Evolutionary conservation across 2,329 filamentous ascomycete species (phyloP), one percentile per base, ranked within the genome.

Genomic region (Cercospora zeina): DNA sequence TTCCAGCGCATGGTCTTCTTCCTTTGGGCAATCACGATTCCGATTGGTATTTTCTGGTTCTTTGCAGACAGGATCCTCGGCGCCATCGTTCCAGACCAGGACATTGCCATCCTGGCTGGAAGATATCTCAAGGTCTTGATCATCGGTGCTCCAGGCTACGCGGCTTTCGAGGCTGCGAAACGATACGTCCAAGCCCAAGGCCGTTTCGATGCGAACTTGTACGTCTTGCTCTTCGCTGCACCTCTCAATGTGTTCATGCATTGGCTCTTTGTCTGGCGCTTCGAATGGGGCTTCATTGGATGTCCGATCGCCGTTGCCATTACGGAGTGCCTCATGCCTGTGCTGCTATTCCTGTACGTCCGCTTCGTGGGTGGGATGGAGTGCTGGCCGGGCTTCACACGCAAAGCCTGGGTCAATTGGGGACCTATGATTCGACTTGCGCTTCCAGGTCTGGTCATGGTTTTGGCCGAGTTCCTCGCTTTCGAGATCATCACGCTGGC

Each of bases 401-500:
- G 77, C 62, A 84, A 85, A 39, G 88, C 89, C 0, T 81, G 92
- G 57, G 78, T 79, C 34, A 93, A 93, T 72, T 95, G 90, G 90
- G 81, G 82, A 1, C 88, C 88, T 8, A 96, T 96, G 93, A 85
- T 97, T 70, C 86, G 87, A 53, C 87, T 97, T 37, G 91, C 93
- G 0, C 79, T 97, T 11, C 93, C 93, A 0, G 93, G 93, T 1
- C 87, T 97, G 74, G 80, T 96, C 67, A 97, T 97, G 93, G 89
- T 97, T 1, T 87, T 96, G 74, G 92, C 93, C 4, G 93, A 97
- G 75, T 96, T 90, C 78, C 83, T 97, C 10, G 72, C 72, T 14
- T 97, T 97, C 74, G 93, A 97, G 75, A 86, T 96, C 54, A 81
- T 96, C 65, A 96, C 92, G 0, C 81, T 97, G n/a, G 86, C 87